Base-by-base conservation (phyloP, 2,329 filamentous ascomycete species). In the Aspergillus fumigatus region DNA sequence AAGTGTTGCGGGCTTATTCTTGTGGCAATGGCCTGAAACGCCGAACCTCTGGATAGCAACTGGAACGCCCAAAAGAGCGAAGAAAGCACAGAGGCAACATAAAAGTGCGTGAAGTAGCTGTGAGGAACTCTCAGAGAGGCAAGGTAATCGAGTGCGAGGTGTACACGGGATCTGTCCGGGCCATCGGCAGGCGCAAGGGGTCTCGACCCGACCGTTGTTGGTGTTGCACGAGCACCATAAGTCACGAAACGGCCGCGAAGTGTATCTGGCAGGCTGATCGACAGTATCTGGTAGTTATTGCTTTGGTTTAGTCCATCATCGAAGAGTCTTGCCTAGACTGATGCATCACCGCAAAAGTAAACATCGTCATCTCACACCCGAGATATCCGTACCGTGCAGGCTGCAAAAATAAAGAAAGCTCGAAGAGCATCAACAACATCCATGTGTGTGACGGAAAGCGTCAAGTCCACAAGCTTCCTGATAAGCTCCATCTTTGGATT, bases 51-150 rank as follows among this genome's bases (percentile, higher is more conserved):
- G 26, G 67, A 74, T 25, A 83, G 61, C 53, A 88, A 82, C 71
- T 92, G 87, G 62, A 75, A 73, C 0, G 80, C 83, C 91, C 92
- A 97, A 71, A 92, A 88, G 4, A 84, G 66, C 0, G 90, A 92
- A 57, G 84, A 86, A 1, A 77, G 69, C 4, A 92, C 75, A 3
- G 90, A 93, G 38, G 86, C 71, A 53, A 89, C 69, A 72, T 99
- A 97, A 76, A 96, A 97, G 65, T 94, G 89, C 47, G 81, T 82
- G 73, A 97, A 97, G 86, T 90, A 97, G 59, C 83, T 83, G 75
- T 97, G 94, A 23, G 93, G 92, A 38, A 97, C 88, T 69, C 84
- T 83, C 62, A 82, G 71, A 40, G 72, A 75, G 35, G 83, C 80
- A 21, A 83, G 66, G 56, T 69, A 70, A 64, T 86, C 83, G 57